Evolutionary conservation across 2,329 filamentous ascomycete genomes (phyloP).

Genomic region (Sordariomycetes sp.): DNA sequence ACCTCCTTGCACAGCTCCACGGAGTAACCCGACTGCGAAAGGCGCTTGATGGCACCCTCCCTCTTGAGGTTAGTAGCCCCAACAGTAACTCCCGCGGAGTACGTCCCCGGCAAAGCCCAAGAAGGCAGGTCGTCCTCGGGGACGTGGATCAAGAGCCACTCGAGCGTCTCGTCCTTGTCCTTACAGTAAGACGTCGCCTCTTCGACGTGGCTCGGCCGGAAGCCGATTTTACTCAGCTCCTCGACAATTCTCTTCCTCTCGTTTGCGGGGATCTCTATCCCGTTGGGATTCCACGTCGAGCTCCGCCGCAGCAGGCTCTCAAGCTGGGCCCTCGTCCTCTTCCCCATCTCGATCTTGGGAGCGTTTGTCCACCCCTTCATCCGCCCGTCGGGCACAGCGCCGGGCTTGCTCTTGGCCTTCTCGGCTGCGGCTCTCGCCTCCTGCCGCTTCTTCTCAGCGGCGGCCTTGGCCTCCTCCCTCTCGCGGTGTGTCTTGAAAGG

Average conservation of each 20-base stretch:
- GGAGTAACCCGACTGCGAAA: conserved; percentile 76
- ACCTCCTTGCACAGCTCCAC: conserved; percentile 69
- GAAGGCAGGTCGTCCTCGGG: conserved; percentile 91
- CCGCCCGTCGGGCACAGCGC: conserved; percentile 36
- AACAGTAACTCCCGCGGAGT: conserved; percentile 79
- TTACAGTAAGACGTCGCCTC: conserved; percentile 83
- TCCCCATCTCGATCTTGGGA: conserved; percentile 88
- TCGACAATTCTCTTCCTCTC: conserved; percentile 50
- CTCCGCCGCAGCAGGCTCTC: conserved; percentile 68
- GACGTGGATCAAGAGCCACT: conserved; percentile 94
- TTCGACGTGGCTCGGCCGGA: conserved; percentile 77
- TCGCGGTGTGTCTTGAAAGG: conserved; percentile 75
- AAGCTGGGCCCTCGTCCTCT: conserved; percentile 62
- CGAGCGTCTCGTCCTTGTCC: conserved; percentile 80
- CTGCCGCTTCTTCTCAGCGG: conserved; percentile 65
- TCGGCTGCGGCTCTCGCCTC: conserved; percentile 56
- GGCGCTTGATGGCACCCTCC: conserved; percentile 70
- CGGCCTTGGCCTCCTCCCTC: conserved; percentile 62
- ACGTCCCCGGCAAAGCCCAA: conserved; percentile 86
- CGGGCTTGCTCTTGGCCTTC: conserved; percentile 51
- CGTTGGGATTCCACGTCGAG: conserved; percentile 78
- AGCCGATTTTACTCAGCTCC: conserved; percentile 67
- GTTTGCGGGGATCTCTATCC: conserved; percentile 45
- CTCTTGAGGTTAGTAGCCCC: conserved; percentile 68
- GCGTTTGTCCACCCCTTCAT: conserved; percentile 72